Percentiles rank a stretch among this genome's conserved stretches.
Evolutionary conservation across 1,284 basidiomycete genomes (phyloP).

Genomic region (Termitomyces sp.): DNA sequence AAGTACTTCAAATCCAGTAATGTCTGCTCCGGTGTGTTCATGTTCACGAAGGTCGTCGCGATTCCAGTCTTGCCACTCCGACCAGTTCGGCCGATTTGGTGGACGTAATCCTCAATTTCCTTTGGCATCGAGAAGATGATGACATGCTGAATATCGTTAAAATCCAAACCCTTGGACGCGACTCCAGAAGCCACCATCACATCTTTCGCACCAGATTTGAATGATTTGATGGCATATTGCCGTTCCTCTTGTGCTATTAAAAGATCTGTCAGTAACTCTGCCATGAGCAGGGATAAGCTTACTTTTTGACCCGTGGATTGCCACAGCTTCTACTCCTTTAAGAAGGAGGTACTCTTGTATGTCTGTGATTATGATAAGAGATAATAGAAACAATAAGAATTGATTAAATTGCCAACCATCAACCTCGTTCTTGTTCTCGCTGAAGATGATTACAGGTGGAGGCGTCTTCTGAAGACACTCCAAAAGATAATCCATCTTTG

Average conservation of each 20-base stretch:
- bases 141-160: slow-evolving; percentile 97
- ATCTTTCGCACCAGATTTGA: slow-evolving; percentile 95
- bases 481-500: slow-evolving; percentile 98
- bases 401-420: slow-evolving; percentile 58
- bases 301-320: slow-evolving; percentile 98
- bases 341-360: slow-evolving; percentile 97
- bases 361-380: slow-evolving; percentile 45
- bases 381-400: not conserved
- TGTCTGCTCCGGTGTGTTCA: slow-evolving; percentile 95
- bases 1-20: slow-evolving; percentile 96
- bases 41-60: slow-evolving; percentile 99
- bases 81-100: slow-evolving; percentile 98
- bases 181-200: slow-evolving; percentile 99
- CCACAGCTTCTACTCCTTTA: slow-evolving; percentile 97
- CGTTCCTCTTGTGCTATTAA: slow-evolving; percentile 90
- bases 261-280: slow-evolving; percentile 4
- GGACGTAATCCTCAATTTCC: slow-evolving; percentile 98
- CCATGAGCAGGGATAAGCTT: slow-evolving; percentile 21
- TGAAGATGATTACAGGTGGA: slow-evolving; percentile 97
- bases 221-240: slow-evolving; percentile 96
- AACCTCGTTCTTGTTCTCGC: slow-evolving; percentile 99
- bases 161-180: slow-evolving; percentile 97
- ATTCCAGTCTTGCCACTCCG: slow-evolving; percentile 97
- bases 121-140: slow-evolving; percentile 99
- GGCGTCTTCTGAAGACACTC: slow-evolving; percentile 99